These are phyloP conservation scores for Westerdykella ornata DNA, from an alignment of 2,329 filamentous ascomycete genomes.

Conservation along the genomic window DNA sequence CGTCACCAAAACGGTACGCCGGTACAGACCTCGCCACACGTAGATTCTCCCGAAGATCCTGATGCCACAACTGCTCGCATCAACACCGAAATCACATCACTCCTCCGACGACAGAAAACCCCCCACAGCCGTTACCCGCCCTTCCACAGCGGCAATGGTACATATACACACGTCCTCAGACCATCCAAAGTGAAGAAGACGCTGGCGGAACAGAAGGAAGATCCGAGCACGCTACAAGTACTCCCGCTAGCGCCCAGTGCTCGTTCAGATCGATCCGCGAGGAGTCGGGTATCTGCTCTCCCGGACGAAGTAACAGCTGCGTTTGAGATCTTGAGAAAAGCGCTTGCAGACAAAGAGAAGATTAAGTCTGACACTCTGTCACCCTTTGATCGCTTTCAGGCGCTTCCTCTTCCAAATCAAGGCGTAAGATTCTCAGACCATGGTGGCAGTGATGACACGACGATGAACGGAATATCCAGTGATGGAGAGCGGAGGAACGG, in stretches of 20 bases:
- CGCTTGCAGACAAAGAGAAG: background rate
- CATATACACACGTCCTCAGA: constrained; percentile 21
- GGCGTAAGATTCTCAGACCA: no score
- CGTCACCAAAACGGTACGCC: background rate
- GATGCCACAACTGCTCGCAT: constrained; percentile 11
- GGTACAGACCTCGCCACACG: background rate
- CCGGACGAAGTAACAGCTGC: background rate
- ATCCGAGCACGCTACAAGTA: background rate
- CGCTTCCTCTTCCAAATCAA: no score
- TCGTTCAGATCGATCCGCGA: no score
- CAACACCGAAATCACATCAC: constrained; percentile 16
- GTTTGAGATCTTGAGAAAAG: background rate
- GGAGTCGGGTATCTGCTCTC: no score
- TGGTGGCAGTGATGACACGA: no score
- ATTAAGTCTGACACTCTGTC: no score
- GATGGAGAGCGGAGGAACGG: no score
- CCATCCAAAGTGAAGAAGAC: background rate
- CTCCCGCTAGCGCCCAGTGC: no score
- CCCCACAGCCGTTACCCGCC: constrained; percentile 2
- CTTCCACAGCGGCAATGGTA: constrained; percentile 18
- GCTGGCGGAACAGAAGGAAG: background rate
- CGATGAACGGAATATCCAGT: no score
- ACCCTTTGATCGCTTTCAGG: no score
- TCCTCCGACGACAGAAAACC: constrained; percentile 5
- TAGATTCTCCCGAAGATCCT: constrained; percentile 9